Percentiles rank a stretch among this genome's conserved stretches.
Evolutionary conservation across 495 filamentous ascomycete genomes (phyloP).

Genomic region (Neurospora sp.): DNA sequence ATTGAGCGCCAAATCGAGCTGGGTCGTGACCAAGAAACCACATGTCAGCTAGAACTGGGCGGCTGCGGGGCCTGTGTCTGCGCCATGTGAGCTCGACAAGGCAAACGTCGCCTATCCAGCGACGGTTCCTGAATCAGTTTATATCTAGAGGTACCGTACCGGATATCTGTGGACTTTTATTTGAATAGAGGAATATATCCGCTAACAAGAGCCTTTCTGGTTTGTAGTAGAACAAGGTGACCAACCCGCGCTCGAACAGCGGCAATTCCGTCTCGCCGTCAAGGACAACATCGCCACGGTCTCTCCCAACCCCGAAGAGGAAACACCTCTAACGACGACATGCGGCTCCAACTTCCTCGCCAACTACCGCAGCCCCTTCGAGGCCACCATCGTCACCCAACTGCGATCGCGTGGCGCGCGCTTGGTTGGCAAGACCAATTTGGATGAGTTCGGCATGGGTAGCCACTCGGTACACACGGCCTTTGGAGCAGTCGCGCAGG

Average conservation of each 20-base stretch:
- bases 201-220: background rate
- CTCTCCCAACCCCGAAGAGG: slow-evolving; percentile 17
- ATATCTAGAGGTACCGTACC: slow-evolving; percentile 12
- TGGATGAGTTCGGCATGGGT: slow-evolving; percentile 99
- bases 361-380: slow-evolving; percentile 63
- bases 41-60: slow-evolving; percentile 16
- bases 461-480: slow-evolving; percentile 71
- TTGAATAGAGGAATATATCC: background rate
- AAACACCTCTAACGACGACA: slow-evolving; percentile 51
- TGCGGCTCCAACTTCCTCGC: slow-evolving; percentile 70
- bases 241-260: background rate
- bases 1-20: background rate
- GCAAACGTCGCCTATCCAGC: slow-evolving; percentile 7
- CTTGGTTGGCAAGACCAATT: slow-evolving; percentile 72
- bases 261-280: slow-evolving; percentile 46
- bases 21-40: background rate
- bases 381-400: slow-evolving; percentile 66
- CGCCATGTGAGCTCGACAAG: slow-evolving; percentile 7
- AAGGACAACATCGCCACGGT: slow-evolving; percentile 85
- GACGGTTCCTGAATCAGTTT: slow-evolving; percentile 23
- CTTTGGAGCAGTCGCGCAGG: slow-evolving; percentile 53
- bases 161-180: background rate
- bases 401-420: slow-evolving; percentile 55
- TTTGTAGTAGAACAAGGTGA: background rate
- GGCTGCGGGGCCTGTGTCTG: slow-evolving; percentile 12